Conservation (phyloP, 2,329 filamentous ascomycete species). For the Neopestalotiopsis sp. region DNA sequence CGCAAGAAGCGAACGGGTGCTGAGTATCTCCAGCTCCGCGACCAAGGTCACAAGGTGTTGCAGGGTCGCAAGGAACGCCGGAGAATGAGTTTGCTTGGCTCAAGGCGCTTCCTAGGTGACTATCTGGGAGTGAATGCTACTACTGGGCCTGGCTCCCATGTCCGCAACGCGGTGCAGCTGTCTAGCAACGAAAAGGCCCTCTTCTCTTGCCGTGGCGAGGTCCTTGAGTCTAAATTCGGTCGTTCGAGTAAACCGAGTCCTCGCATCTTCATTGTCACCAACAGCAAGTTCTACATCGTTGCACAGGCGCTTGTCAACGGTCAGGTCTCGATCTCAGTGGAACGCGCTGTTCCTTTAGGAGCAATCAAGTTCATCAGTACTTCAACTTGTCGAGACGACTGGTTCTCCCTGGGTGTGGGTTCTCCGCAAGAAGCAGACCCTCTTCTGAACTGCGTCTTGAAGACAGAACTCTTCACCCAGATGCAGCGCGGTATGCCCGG, state of each 20-base stretch:
- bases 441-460: conserved; percentile 91
- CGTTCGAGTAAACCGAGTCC: conserved; percentile 93
- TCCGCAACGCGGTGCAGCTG: conserved; percentile 77
- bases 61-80: conserved; percentile 88
- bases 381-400: conserved; percentile 88
- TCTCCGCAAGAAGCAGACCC: conserved; percentile 91
- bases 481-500: conserved; percentile 81
- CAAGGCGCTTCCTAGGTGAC: conserved; percentile 90
- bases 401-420: conserved; percentile 93
- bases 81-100: conserved; percentile 89
- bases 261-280: conserved; percentile 83
- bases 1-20: conserved; percentile 89
- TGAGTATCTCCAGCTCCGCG: conserved; percentile 86
- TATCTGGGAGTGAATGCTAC: conserved; percentile 88
- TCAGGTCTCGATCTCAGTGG: conserved; percentile 80
- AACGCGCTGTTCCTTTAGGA: conserved; percentile 82
- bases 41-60: conserved; percentile 84
- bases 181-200: conserved; percentile 74
- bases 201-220: conserved; percentile 90
- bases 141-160: conserved; percentile 79
- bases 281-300: conserved; percentile 86
- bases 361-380: conserved; percentile 87
- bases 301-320: conserved; percentile 83
- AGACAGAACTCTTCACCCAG: conserved; percentile 96
- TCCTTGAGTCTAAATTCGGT: conserved; percentile 93